Evolutionary conservation across 352 stramenopile species (phyloP).

Genomic region (Vaucheria bursata): DNA sequence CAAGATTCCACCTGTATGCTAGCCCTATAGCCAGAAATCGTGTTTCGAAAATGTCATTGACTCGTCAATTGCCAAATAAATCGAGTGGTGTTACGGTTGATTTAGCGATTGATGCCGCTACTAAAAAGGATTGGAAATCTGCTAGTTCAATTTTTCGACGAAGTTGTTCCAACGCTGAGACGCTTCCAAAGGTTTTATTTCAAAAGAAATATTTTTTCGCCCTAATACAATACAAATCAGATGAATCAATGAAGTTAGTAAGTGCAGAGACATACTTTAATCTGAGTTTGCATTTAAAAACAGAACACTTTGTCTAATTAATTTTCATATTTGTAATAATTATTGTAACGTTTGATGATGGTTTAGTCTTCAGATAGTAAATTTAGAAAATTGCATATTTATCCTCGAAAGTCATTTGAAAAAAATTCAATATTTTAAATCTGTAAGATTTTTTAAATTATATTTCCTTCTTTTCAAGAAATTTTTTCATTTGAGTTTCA

Average conservation of each 20-base stretch:
- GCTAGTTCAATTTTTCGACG: not conserved
- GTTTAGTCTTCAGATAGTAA: no score
- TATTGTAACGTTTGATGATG: not conserved
- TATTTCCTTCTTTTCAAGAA: no score
- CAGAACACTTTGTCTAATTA: not conserved
- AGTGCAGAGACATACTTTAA: not conserved
- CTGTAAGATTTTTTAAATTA: no score
- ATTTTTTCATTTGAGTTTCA: no score
- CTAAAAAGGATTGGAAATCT: not conserved
- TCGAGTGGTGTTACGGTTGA: no score
- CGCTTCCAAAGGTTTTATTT: not conserved
- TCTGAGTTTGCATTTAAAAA: not conserved
- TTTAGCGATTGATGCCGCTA: slow-evolving; percentile 1
- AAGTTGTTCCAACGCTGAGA: not conserved
- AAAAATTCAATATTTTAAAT: no score
- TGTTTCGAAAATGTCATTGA: no score
- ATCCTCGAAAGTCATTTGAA: no score
- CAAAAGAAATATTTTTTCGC: not conserved
- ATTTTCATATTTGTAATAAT: not conserved
- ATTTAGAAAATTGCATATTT: no score
- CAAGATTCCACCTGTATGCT: no score
- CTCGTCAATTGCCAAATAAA: no score
- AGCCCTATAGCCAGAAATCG: no score
- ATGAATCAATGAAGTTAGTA: not conserved
- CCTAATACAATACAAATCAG: not conserved